A percentile compares a stretch with the other conserved stretches of the same genome.
Evolutionary conservation across 2,329 filamentous ascomycete species (phyloP).

Genomic region (Sarocladiaceae sp.): DNA sequence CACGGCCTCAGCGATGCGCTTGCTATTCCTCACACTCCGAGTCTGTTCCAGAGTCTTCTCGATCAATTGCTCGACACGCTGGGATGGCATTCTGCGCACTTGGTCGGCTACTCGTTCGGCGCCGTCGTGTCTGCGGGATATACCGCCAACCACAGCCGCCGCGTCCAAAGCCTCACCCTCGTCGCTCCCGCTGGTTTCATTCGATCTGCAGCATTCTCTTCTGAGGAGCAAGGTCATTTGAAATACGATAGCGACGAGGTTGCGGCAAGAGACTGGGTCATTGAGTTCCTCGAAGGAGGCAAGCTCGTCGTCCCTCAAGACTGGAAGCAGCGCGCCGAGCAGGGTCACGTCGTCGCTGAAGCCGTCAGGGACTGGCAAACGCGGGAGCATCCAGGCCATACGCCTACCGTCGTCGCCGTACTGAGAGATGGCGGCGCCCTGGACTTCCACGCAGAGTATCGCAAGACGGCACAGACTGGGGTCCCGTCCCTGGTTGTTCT

Average conservation of each 20-base stretch:
- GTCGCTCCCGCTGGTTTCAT: constrained; percentile 43
- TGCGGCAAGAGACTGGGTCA: constrained; percentile 26
- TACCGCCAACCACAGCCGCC: constrained; percentile 20
- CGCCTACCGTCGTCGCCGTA: constrained; percentile 36
- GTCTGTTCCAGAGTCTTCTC: constrained; percentile 36
- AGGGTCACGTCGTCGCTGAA: constrained; percentile 38
- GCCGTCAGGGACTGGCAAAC: constrained; percentile 43
- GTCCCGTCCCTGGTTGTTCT: constrained; percentile 15
- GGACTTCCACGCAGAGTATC: constrained; percentile 23
- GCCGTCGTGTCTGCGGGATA: constrained; percentile 33
- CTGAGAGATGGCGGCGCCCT: constrained; percentile 38
- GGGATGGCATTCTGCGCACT: constrained; percentile 33
- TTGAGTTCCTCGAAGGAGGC: constrained; percentile 37
- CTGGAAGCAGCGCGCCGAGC: constrained; percentile 35
- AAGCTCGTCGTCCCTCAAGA: constrained; percentile 32
- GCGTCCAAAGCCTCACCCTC: constrained; percentile 29
- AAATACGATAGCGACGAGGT: constrained; percentile 22
- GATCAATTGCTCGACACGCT: constrained; percentile 32
- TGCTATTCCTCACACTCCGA: constrained; percentile 28
- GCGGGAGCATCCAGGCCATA: constrained; percentile 37
- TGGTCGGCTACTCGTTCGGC: constrained; percentile 46
- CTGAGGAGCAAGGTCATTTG: constrained; percentile 18
- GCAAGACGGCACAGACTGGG: constrained; percentile 11
- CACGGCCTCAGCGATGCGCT: constrained; percentile 47
- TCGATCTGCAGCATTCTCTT: constrained; percentile 18